A percentile compares a stretch with the other conserved stretches of the same genome.
Conservation (phyloP, 2,329 filamentous ascomycete species). For the Capronia americana region DNA sequence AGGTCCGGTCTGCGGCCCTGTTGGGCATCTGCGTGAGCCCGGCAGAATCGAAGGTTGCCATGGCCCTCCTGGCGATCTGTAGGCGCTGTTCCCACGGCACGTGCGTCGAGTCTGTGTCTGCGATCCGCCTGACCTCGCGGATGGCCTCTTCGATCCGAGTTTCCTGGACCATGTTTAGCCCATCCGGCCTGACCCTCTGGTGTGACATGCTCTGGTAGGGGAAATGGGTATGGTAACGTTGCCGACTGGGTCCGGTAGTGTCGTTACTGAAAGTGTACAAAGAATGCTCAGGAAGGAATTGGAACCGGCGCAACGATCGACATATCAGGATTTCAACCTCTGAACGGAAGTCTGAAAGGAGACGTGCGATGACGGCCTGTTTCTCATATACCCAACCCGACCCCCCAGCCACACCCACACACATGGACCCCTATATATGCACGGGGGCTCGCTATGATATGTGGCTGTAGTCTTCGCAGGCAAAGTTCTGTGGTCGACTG, state of each 20-base stretch:
- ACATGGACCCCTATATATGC: slow-evolving; percentile 20
- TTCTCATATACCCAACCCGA: not conserved
- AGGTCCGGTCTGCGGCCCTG: slow-evolving; percentile 22
- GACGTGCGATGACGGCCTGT: not conserved
- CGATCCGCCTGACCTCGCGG: slow-evolving; percentile 28
- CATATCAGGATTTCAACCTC: not conserved
- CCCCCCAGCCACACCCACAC: slow-evolving; percentile 10
- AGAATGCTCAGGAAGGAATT: not conserved
- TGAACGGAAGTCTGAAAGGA: not conserved
- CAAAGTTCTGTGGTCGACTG: slow-evolving; percentile 7
- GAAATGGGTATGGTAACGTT: not conserved
- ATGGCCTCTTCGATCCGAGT: slow-evolving; percentile 23
- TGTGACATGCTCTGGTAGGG: slow-evolving; percentile 20
- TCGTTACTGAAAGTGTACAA: slow-evolving; percentile 4
- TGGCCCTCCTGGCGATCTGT: slow-evolving; percentile 26
- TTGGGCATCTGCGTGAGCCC: slow-evolving; percentile 26
- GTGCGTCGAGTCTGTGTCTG: slow-evolving; percentile 12
- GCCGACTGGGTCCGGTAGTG: slow-evolving; percentile 1
- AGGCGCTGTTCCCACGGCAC: slow-evolving; percentile 27
- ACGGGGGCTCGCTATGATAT: slow-evolving; percentile 3
- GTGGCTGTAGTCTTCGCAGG: slow-evolving; percentile 11
- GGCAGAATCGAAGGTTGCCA: slow-evolving; percentile 25
- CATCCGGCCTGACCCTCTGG: slow-evolving; percentile 11
- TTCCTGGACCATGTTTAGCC: slow-evolving; percentile 14
- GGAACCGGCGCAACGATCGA: slow-evolving; percentile 2